phyloP scores from a whole-genome alignment of 2,329 filamentous ascomycete species.

The Coniella lustricola region DNA sequence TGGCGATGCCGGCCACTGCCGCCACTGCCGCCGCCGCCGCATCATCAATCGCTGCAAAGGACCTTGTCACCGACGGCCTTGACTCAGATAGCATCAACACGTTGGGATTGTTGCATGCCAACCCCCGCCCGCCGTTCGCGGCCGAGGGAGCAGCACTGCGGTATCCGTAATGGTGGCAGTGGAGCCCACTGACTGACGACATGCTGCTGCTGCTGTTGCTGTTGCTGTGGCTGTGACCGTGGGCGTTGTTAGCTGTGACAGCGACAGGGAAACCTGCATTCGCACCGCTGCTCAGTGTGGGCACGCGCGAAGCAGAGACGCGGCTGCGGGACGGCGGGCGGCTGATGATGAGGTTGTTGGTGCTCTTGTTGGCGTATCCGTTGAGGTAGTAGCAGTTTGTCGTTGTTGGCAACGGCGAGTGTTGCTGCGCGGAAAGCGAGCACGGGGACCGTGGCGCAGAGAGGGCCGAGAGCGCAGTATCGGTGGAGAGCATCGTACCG shows the following conservation, averaged over 20 bases:
- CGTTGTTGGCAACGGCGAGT: too few relatives aligned
- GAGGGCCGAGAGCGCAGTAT: too few relatives aligned
- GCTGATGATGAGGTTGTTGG: not conserved
- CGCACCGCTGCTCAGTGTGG: too few relatives aligned
- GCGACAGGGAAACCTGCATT: not conserved
- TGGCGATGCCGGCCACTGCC: not conserved
- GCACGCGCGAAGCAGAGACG: too few relatives aligned
- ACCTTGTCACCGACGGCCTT: slow-evolving; percentile 8
- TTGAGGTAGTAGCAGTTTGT: too few relatives aligned
- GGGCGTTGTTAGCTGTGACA: not conserved
- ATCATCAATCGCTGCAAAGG: slow-evolving; percentile 11
- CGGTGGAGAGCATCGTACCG: too few relatives aligned
- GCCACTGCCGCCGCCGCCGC: not conserved
- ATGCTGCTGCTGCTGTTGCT: not conserved
- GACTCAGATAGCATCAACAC: slow-evolving; percentile 4
- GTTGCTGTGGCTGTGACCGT: not conserved
- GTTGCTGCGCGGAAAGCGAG: too few relatives aligned
- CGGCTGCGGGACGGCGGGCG: not conserved
- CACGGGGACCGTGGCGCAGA: too few relatives aligned
- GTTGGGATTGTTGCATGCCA: not conserved
- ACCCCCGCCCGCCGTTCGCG: not conserved
- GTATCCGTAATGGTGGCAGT: slow-evolving; percentile 6
- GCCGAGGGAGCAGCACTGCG: slow-evolving; percentile 10
- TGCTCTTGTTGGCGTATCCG: not conserved
- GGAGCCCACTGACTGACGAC: not conserved